Evolutionary conservation across 108 stramenopile species (phyloP), one percentile per base, ranked within the genome.

Genomic region (Chaetoceros tenuissimus): DNA sequence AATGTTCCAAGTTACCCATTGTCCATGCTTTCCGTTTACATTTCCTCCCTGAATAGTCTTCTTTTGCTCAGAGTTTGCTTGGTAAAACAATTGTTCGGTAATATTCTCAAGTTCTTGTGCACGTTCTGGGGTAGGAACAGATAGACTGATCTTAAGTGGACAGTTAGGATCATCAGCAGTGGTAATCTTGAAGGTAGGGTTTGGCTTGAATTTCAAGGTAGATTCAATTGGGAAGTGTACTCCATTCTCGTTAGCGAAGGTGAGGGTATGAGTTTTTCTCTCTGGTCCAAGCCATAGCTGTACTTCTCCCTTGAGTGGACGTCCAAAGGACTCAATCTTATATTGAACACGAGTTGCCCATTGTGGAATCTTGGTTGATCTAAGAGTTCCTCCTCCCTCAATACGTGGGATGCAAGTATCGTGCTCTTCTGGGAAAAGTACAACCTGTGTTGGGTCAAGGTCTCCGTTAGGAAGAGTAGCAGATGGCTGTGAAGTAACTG

Each of bases 201-300:
- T 72, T 3, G 71, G 71, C 67, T 87, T 87, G 69, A 87, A 87
- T 56, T 78, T 87, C 44, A 87, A 60, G 34, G 65, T 76, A 27
- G 80, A 78, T 43, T 72, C 64, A 65, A 67, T 77, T 27, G 81
- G 85, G 3, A 71, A 71, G 25, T 71, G 61, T 24, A 45, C 48
- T 13, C 82, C 86, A 62, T 87, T 73, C 67, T 83, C 82, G 54
- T 60, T 54, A 51, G 66, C 66, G 59, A 82, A 76, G 52, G 73
- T 67, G 50, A 80, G 54, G 28, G 64, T 68, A 74, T 86, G 85
- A 10, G 67, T 71, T 27, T 59, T 59, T 64, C 85, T 78, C 19
- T 78, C 60, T 20, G 85, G 85, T 28, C 85, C 85, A 26, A 80
- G 57, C 85, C 85, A 86, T 18, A 84, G 55, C 56, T 82, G 71